Percentiles rank a stretch among this genome's conserved stretches.
Evolutionary conservation across 345 rosid genomes (phyloP).

Genomic region (Geranium rotundifolium): DNA sequence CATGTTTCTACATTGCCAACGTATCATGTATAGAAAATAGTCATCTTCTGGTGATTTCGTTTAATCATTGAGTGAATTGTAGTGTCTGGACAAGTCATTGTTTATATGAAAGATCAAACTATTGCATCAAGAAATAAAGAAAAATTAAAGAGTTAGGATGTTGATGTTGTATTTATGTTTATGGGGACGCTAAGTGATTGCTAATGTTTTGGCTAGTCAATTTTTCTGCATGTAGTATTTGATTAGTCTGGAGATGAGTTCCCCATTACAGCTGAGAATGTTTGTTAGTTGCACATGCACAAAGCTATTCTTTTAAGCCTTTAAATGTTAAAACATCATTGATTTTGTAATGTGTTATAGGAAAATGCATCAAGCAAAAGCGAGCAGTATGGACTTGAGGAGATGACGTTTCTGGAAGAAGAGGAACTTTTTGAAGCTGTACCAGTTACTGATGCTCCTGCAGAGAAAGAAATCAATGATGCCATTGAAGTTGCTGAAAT

Average conservation of each 20-base stretch:
- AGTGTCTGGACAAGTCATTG: no score
- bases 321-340: neutral
- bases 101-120: no score
- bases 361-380: conserved; percentile 24
- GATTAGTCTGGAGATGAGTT: neutral
- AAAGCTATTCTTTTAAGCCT: no score
- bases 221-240: neutral
- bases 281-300: neutral
- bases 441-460: conserved; percentile 27
- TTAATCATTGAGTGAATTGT: no score
- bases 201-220: neutral
- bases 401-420: conserved; percentile 73
- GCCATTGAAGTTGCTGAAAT: conserved; percentile 28
- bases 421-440: conserved; percentile 58
- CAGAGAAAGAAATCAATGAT: conserved; percentile 30
- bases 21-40: no score
- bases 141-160: no score
- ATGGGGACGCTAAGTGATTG: neutral
- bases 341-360: conserved; percentile 18
- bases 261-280: neutral
- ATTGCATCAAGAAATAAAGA: no score
- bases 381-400: conserved; percentile 50
- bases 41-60: no score
- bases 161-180: no score
- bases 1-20: neutral